phyloP scores from a whole-genome alignment of 805 yeast genomes.

The Ogataea sp. region DNA sequence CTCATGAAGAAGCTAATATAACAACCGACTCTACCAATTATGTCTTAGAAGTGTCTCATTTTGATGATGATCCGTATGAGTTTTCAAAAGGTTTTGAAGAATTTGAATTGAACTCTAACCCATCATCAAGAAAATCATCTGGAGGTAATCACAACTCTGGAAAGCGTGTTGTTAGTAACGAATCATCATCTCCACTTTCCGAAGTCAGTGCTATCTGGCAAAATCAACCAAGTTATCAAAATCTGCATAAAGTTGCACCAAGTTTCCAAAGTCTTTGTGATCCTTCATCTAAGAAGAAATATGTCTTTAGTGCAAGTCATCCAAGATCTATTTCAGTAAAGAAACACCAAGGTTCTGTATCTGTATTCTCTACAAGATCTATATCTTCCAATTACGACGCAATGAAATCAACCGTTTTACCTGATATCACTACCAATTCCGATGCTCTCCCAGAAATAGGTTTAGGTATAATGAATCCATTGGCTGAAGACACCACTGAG shows the following conservation, averaged over 20 bases:
- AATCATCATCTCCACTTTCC: constrained; percentile 15
- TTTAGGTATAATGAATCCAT: constrained; percentile 11
- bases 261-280: constrained; percentile 21
- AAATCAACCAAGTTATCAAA: constrained; percentile 19
- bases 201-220: constrained; percentile 27
- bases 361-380: constrained; percentile 1
- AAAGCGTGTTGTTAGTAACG: constrained; percentile 14
- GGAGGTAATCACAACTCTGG: background rate
- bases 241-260: constrained; percentile 7
- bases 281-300: constrained; percentile 10
- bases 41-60: constrained; percentile 24
- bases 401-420: background rate
- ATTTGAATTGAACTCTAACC: constrained; percentile 3
- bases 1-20: constrained; percentile 2
- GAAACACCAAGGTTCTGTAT: constrained; percentile 4
- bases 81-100: constrained; percentile 23
- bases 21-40: constrained; percentile 15
- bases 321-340: constrained; percentile 17
- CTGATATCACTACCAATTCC: background rate
- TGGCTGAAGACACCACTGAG: constrained; percentile 13
- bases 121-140: constrained; percentile 2
- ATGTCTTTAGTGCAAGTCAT: constrained; percentile 11
- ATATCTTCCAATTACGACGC: background rate
- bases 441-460: too few species aligned
- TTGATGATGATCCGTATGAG: constrained; percentile 32